Percentiles rank a stretch among this genome's conserved stretches.
These are phyloP conservation scores for Macrolepiota albuminosa DNA, from an alignment of 768 basidiomycete genomes.

Conservation along the genomic window DNA sequence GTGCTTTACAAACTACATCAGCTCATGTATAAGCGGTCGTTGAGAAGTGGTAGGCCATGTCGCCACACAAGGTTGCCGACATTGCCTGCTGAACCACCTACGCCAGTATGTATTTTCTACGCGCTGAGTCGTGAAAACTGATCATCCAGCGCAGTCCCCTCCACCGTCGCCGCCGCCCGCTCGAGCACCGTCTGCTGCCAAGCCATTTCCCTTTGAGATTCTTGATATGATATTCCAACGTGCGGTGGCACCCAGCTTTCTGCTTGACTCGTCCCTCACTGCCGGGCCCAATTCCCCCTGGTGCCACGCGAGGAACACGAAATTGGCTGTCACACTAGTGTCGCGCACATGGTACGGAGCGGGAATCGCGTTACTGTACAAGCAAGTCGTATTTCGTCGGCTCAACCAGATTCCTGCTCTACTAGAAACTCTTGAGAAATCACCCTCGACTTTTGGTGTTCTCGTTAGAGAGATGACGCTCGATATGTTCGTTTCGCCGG, in stretches of 20 bases:
- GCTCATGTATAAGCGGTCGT: neutral
- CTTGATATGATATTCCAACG: constrained; percentile 19
- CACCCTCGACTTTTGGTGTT: neutral
- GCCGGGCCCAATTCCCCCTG: constrained; percentile 18
- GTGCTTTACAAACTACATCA: neutral
- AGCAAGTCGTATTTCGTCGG: constrained; percentile 19
- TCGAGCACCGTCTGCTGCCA: neutral
- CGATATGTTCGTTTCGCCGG: constrained; percentile 6
- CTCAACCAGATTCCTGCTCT: constrained; percentile 19
- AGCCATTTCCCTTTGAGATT: constrained; percentile 19
- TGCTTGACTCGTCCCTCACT: constrained; percentile 14
- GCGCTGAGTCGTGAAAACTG: neutral
- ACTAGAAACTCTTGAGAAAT: constrained; percentile 14
- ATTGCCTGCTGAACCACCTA: neutral
- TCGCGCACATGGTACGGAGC: constrained; percentile 22
- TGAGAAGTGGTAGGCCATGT: neutral
- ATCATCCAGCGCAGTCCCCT: neutral
- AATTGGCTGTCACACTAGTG: constrained; percentile 17
- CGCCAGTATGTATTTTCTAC: neutral
- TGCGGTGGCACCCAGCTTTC: constrained; percentile 19
- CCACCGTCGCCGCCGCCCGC: neutral
- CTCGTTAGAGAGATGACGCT: constrained; percentile 14
- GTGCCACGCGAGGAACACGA: constrained; percentile 18
- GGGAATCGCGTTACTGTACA: constrained; percentile 21
- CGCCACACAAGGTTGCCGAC: neutral